phyloP scores from a whole-genome alignment of 2,329 filamentous ascomycete genomes.

The Hypoxylon sp. region DNA sequence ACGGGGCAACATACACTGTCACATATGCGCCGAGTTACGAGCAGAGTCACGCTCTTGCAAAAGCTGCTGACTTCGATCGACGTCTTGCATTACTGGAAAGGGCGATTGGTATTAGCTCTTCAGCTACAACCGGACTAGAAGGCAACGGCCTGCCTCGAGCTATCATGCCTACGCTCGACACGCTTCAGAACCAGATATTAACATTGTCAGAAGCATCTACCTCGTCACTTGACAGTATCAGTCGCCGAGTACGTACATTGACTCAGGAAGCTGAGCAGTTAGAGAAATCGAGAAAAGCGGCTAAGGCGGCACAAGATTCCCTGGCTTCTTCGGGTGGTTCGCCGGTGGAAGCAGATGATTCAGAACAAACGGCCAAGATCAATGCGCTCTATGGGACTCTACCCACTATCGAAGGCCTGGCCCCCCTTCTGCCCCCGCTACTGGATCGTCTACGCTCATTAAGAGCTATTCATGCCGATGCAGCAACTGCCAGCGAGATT shows the following conservation, averaged over 20 bases:
- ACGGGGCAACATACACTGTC: slow-evolving; percentile 66
- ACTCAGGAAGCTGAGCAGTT: slow-evolving; percentile 77
- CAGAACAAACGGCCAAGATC: slow-evolving; percentile 84
- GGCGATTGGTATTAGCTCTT: slow-evolving; percentile 79
- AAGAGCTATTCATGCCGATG: slow-evolving; percentile 84
- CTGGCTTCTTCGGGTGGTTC: slow-evolving; percentile 58
- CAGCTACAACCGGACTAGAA: slow-evolving; percentile 69
- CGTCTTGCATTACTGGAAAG: slow-evolving; percentile 82
- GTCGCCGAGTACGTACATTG: slow-evolving; percentile 73
- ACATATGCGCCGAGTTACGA: slow-evolving; percentile 72
- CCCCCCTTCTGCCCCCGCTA: slow-evolving; percentile 84
- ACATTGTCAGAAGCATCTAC: slow-evolving; percentile 77
- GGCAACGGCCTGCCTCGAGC: slow-evolving; percentile 67
- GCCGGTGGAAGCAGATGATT: slow-evolving; percentile 56
- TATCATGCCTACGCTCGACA: slow-evolving; percentile 82
- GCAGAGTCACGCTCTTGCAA: slow-evolving; percentile 75
- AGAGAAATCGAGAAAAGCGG: slow-evolving; percentile 69
- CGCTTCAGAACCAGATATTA: slow-evolving; percentile 80
- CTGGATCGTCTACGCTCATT: slow-evolving; percentile 87
- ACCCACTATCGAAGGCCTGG: slow-evolving; percentile 85
- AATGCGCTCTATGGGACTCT: slow-evolving; percentile 90
- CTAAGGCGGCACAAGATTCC: slow-evolving; percentile 68
- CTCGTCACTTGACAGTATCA: slow-evolving; percentile 76
- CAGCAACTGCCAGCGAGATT: slow-evolving; percentile 80
- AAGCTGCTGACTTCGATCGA: slow-evolving; percentile 87